Conservation (phyloP, 176 grass and related monocot species). For the Alopecurus myosuroides region DNA sequence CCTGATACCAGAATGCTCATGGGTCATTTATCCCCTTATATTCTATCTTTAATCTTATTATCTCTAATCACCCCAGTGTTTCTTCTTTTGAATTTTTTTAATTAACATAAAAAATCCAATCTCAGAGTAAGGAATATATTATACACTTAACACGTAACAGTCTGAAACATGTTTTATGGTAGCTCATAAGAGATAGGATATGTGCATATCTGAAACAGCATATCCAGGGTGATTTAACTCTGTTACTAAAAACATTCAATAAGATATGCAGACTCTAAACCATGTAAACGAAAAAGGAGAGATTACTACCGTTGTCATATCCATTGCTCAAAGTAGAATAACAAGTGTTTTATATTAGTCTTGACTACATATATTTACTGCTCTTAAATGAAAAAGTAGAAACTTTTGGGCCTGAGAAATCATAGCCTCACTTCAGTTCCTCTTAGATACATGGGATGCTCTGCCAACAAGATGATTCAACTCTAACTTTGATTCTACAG, state of each 20-base stretch:
- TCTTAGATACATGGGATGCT: neutral
- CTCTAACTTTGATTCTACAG: neutral
- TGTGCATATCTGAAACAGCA: slow-evolving; percentile 2
- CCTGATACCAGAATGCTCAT: neutral
- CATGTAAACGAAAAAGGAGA: neutral
- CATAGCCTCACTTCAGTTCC: neutral
- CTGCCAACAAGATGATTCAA: neutral
- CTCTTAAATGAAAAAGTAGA: neutral
- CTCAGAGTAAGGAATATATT: neutral
- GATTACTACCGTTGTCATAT: neutral
- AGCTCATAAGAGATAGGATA: neutral
- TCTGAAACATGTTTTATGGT: neutral
- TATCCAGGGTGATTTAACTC: neutral
- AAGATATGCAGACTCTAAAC: slow-evolving; percentile 8
- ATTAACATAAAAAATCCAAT: neutral
- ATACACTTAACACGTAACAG: neutral
- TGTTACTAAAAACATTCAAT: slow-evolving; percentile 10
- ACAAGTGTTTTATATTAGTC: neutral
- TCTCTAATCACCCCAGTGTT: neutral
- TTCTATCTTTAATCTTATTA: neutral
- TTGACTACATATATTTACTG: neutral
- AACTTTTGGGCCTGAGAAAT: neutral
- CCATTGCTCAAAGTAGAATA: neutral
- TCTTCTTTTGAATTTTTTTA: neutral
- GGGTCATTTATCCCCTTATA: neutral